Conservation (phyloP, 2,329 filamentous ascomycete genomes). For the Fusarium tjaetaba region DNA sequence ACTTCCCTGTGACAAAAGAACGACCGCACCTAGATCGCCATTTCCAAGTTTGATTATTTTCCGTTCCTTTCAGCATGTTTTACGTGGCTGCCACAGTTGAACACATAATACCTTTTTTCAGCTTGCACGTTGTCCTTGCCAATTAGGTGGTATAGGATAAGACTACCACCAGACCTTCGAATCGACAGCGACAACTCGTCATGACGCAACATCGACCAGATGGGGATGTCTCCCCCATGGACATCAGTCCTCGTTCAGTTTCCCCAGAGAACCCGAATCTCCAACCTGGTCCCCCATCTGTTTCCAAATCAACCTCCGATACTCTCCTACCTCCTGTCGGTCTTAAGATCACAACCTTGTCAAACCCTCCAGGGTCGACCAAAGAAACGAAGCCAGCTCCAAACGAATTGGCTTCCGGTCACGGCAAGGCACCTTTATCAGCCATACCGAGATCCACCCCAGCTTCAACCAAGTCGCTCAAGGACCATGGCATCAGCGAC, state of each 20-base stretch:
- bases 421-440: constrained; percentile 23
- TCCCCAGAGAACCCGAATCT: constrained; percentile 35
- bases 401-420: constrained; percentile 7
- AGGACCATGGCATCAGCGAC: constrained; percentile 35
- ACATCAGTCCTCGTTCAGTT: constrained; percentile 30
- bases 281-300: constrained; percentile 18
- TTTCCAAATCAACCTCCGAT: constrained; percentile 32
- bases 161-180: constrained; percentile 4
- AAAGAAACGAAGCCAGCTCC: constrained; percentile 20
- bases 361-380: constrained; percentile 6
- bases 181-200: constrained; percentile 18
- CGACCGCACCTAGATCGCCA: not conserved
- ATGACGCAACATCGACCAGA: constrained; percentile 40
- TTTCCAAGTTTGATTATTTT: not conserved
- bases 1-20: not conserved
- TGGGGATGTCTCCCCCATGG: constrained; percentile 34
- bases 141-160: constrained; percentile 21
- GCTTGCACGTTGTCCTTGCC: constrained; percentile 8
- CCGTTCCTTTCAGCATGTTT: constrained; percentile 39
- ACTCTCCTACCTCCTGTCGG: constrained; percentile 33
- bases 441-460: constrained; percentile 35
- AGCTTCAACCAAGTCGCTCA: constrained; percentile 36
- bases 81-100: constrained; percentile 17
- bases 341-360: constrained; percentile 19
- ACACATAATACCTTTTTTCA: constrained; percentile 19